These are phyloP conservation scores for Stipa capillata DNA, from an alignment of 176 grass and related monocot species.

Conservation along the genomic window DNA sequence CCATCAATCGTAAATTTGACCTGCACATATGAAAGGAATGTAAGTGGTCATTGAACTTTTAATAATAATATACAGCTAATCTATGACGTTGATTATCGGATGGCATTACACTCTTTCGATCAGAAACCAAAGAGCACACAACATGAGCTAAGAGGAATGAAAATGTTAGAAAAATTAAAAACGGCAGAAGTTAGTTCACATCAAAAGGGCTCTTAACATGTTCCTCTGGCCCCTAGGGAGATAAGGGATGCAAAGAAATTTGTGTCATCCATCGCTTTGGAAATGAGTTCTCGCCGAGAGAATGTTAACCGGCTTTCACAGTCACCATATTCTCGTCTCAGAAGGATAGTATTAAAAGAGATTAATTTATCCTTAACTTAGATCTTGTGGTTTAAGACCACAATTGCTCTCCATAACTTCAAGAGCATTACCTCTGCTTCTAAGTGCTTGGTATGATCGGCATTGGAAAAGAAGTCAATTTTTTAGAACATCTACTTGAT, in stretches of 20 bases:
- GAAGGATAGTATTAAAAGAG: background rate
- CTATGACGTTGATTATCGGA: background rate
- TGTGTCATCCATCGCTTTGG: background rate
- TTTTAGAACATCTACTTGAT: no score
- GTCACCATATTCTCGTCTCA: background rate
- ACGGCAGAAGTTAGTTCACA: background rate
- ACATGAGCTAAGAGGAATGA: background rate
- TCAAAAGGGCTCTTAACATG: background rate
- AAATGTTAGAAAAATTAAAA: background rate
- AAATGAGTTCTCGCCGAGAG: background rate
- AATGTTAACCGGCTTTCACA: background rate
- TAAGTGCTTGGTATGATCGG: no score
- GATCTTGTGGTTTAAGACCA: background rate
- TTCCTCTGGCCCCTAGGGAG: background rate
- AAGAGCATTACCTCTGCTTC: no score
- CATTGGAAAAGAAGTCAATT: no score
- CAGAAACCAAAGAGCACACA: background rate
- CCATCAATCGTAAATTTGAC: constrained; percentile 73
- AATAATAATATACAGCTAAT: background rate
- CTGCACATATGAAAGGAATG: constrained; percentile 22
- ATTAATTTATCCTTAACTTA: background rate
- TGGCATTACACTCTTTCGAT: background rate
- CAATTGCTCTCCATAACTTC: no score
- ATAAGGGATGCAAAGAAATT: background rate
- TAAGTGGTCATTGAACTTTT: background rate